Base-by-base conservation (phyloP, 306 rosid genomes). In the Quercus glauca region DNA sequence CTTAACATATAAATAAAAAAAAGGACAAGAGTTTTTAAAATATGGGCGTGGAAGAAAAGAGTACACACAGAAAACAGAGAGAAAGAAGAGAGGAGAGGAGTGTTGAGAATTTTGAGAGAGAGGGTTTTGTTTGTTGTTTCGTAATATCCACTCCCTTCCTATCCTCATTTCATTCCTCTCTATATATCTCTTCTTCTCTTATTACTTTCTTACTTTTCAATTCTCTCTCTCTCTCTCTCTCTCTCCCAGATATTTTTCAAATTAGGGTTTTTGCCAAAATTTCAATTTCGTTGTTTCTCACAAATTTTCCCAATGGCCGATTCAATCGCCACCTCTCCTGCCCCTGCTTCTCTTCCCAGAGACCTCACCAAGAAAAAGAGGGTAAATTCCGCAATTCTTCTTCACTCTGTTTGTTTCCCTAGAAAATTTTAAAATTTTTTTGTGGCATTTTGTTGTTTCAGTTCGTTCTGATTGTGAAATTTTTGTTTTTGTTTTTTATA, bases 81-180 rank as follows among this genome's bases (percentile, higher is more conserved):
- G 17, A 49, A 49, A 49, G 72, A 35, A 68, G 25, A 67, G 6
- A 55, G 51, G 25, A 67, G 6, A 55, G 51, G 45, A 19, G 43
- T 56, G 53, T 58, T 14, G 41, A 61, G 6, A 18, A 31, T 41
- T 41, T 8, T 23, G 25, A 23, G 45, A 20, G 49, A 74, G 59
- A 49, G 56, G 64, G 64, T 28, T 49, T 41, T 8, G 45, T 41
- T 41, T 41, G 45, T 41, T 41, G 45, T 41, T 76, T 77, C 55
- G 82, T 84, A 84, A 79, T 71, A 84, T 89, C 90, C 92, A 84
- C 92, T 84, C 88, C 84, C 90, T 84, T 81, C 75, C 89, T 89
- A 86, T 86, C 88, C 65, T 28, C 31, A 12, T 75, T 75, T 25
- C 78, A 4, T 60, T 61, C 45, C 72, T 3, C 71, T 77, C 55